Percentiles rank a stretch among this genome's conserved stretches.
These are phyloP conservation scores for Syncephalis plumigaleata DNA, from an alignment of 371 early-diverging fungal species.

Conservation along the genomic window DNA sequence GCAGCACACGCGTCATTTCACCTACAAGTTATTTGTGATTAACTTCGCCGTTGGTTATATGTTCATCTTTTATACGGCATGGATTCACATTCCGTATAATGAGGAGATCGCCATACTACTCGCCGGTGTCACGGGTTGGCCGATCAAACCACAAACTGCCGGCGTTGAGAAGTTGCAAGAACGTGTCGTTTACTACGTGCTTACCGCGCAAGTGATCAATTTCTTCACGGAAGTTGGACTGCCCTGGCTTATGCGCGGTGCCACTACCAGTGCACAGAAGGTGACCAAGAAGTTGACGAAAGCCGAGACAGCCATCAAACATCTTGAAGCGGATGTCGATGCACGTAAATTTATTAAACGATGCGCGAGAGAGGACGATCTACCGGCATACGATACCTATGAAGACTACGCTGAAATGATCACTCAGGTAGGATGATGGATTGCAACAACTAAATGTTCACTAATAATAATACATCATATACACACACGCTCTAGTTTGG, in stretches of 20 bases:
- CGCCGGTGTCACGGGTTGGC: too few species aligned
- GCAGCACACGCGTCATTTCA: conserved; percentile 44
- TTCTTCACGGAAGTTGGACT: conserved; percentile 53
- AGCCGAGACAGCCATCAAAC: conserved; percentile 5
- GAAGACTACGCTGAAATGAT: conserved; percentile 86
- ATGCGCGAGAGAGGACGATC: conserved; percentile 24
- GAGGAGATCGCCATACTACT: conserved; percentile 9
- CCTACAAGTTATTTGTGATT: conserved; percentile 71
- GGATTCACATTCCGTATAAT: conserved; percentile 69
- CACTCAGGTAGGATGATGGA: conserved; percentile 46
- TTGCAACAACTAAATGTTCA: conserved; percentile 1
- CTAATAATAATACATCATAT: neutral
- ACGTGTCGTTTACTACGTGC: conserved; percentile 57
- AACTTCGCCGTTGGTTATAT: conserved; percentile 67
- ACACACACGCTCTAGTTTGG: conserved; percentile 16
- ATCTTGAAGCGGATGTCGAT: conserved; percentile 8
- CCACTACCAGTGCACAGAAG: conserved; percentile 1
- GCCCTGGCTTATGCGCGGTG: conserved; percentile 30
- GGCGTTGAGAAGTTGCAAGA: conserved; percentile 40
- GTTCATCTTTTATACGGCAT: conserved; percentile 66
- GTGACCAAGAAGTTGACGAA: neutral
- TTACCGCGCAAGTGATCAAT: conserved; percentile 67
- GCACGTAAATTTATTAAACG: conserved; percentile 26
- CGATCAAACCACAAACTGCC: conserved; percentile 4
- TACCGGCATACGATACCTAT: conserved; percentile 63